Evolutionary conservation across 768 basidiomycete genomes (phyloP).

Genomic region (Xerocomellus chrysenteron): DNA sequence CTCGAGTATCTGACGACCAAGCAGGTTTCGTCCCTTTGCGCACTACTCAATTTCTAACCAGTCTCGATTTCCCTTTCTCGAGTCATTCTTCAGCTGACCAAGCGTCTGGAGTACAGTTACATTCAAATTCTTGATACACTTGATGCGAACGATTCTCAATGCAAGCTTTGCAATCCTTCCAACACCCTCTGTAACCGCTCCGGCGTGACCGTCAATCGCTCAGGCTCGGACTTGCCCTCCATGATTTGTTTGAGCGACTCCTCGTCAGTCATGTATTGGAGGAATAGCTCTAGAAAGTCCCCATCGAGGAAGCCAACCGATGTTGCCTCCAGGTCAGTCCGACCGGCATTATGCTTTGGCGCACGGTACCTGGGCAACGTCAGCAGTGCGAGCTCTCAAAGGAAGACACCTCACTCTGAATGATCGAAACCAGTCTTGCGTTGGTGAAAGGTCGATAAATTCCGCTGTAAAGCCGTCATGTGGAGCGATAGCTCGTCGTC

Average conservation of each 20-base stretch:
- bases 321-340: slow-evolving; percentile 53
- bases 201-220: slow-evolving; percentile 48
- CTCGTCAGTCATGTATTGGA: slow-evolving; percentile 41
- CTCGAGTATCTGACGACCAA: too few species aligned
- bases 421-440: slow-evolving; percentile 60
- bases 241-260: slow-evolving; percentile 51
- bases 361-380: slow-evolving; percentile 58
- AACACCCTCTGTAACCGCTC: slow-evolving; percentile 31
- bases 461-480: slow-evolving; percentile 72
- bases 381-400: neutral
- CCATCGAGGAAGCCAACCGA: slow-evolving; percentile 86
- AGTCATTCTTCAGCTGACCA: slow-evolving; percentile 3
- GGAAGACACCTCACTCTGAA: slow-evolving; percentile 46
- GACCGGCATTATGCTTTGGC: slow-evolving; percentile 56
- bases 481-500: slow-evolving; percentile 50
- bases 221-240: slow-evolving; percentile 56
- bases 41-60: neutral
- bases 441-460: slow-evolving; percentile 55
- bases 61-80: neutral
- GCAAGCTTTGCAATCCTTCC: neutral
- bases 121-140: slow-evolving; percentile 18
- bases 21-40: too few species aligned
- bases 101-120: slow-evolving; percentile 13
- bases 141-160: neutral
- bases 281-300: slow-evolving; percentile 74